Evolutionary conservation across 495 filamentous ascomycete genomes (phyloP).

Genomic region (Hypoxylon lenormandii): DNA sequence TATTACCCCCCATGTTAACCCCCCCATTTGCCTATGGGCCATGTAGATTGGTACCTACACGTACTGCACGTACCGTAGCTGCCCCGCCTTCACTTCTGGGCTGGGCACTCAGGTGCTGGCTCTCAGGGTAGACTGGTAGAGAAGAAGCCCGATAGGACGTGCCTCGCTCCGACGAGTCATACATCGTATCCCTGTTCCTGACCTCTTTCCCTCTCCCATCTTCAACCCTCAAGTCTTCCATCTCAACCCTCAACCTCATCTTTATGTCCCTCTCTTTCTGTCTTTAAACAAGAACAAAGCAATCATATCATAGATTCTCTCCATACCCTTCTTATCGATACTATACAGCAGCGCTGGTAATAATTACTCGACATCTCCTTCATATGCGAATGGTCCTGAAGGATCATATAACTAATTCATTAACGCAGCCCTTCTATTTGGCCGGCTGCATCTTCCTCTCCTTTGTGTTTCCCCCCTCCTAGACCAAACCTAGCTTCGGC

Average conservation of each 20-base stretch:
- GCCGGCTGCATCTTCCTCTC: slow-evolving; percentile 38
- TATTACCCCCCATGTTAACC: neutral
- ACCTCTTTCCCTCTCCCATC: slow-evolving; percentile 20
- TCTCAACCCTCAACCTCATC: neutral
- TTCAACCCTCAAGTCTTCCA: slow-evolving; percentile 7
- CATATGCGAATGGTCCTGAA: slow-evolving; percentile 7
- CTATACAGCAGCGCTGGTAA: slow-evolving; percentile 42
- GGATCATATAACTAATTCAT: slow-evolving; percentile 23
- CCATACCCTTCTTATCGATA: slow-evolving; percentile 37
- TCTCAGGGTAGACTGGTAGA: too few species aligned
- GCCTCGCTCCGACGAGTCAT: slow-evolving; percentile 42
- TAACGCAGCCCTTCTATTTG: slow-evolving; percentile 31
- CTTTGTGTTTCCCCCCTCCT: slow-evolving; percentile 29
- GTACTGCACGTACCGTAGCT: slow-evolving; percentile 35
- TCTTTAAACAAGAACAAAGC: slow-evolving; percentile 24
- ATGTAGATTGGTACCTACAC: slow-evolving; percentile 14
- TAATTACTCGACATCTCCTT: slow-evolving; percentile 11
- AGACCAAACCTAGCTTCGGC: slow-evolving; percentile 28
- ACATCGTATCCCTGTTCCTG: slow-evolving; percentile 38
- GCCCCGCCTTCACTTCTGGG: slow-evolving; percentile 38
- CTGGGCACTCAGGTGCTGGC: slow-evolving; percentile 2
- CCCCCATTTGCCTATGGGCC: slow-evolving; percentile 2
- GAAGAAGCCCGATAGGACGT: slow-evolving; percentile 24
- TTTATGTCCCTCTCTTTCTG: slow-evolving; percentile 21
- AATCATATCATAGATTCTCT: slow-evolving; percentile 42